Conservation (phyloP, 495 filamentous ascomycete genomes). For the Penicillium ochrochloron region DNA sequence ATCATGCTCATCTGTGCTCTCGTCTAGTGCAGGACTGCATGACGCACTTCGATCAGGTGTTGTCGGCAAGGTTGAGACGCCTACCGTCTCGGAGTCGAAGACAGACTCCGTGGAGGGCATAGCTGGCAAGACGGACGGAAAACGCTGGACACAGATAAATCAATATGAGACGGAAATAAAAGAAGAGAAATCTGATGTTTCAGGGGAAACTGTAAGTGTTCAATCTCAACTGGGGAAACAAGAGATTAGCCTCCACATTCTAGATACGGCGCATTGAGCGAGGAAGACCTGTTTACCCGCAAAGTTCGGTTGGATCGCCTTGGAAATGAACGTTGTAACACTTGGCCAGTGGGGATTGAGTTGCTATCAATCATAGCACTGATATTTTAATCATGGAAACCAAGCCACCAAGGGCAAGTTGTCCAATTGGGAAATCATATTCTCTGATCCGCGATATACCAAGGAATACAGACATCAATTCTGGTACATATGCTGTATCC, state of each 20-base stretch:
- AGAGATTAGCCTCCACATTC: not conserved
- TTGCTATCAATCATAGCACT: not conserved
- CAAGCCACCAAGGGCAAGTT: not conserved
- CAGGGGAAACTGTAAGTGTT: not conserved
- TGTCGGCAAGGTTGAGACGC: constrained; percentile 14
- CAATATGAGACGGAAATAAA: not conserved
- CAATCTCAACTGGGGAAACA: not conserved
- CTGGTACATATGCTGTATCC: not conserved
- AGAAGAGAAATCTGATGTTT: not conserved
- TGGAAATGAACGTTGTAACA: not conserved
- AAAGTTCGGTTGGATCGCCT: not conserved
- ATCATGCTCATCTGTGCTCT: constrained; percentile 8
- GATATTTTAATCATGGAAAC: not conserved
- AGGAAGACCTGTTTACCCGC: not conserved
- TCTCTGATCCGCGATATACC: not conserved
- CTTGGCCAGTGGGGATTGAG: not conserved
- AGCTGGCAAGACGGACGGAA: not conserved
- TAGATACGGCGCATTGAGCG: not conserved
- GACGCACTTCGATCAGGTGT: constrained; percentile 22
- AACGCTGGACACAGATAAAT: not conserved
- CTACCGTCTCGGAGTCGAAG: constrained; percentile 11
- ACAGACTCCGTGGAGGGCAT: constrained; percentile 7
- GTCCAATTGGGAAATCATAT: not conserved
- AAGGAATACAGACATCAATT: not conserved
- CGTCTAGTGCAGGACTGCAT: constrained; percentile 13